These are phyloP conservation scores for Chlorella variabilis DNA, from an alignment of 163 green algal species.

Conservation along the genomic window DNA sequence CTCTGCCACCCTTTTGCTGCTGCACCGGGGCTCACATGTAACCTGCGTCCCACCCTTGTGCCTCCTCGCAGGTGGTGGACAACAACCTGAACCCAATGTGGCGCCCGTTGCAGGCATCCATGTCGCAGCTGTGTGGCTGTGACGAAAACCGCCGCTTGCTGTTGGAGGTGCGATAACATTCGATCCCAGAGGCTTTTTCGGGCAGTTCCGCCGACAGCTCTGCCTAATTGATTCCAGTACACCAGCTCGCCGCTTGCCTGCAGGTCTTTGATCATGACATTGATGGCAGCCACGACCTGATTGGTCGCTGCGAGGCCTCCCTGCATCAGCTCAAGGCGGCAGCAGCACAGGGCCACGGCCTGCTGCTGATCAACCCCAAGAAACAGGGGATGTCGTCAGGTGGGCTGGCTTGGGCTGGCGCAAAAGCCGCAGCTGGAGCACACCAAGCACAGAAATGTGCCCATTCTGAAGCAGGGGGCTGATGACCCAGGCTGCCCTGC, in stretches of 20 bases:
- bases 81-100: slow-evolving; percentile 60
- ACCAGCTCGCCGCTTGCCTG: neutral
- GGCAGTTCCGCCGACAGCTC: neutral
- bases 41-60: too few species aligned
- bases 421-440: too few species aligned
- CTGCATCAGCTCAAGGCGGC: slow-evolving; percentile 2
- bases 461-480: too few species aligned
- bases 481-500: too few species aligned
- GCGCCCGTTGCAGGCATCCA: slow-evolving; percentile 37
- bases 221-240: too few species aligned
- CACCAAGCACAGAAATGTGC: neutral
- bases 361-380: slow-evolving; percentile 30
- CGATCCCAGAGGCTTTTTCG: too few species aligned
- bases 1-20: too few species aligned
- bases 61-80: slow-evolving; percentile 23
- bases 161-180: slow-evolving; percentile 17
- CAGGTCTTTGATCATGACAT: slow-evolving; percentile 48
- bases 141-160: slow-evolving; percentile 47
- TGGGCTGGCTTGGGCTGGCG: too few species aligned
- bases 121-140: slow-evolving; percentile 53
- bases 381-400: neutral
- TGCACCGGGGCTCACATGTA: too few species aligned
- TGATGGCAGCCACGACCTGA: slow-evolving; percentile 39
- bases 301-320: slow-evolving; percentile 28
- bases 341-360: neutral